Evolutionary conservation across 805 yeast species (phyloP).

Genomic region (Candida succiphila): DNA sequence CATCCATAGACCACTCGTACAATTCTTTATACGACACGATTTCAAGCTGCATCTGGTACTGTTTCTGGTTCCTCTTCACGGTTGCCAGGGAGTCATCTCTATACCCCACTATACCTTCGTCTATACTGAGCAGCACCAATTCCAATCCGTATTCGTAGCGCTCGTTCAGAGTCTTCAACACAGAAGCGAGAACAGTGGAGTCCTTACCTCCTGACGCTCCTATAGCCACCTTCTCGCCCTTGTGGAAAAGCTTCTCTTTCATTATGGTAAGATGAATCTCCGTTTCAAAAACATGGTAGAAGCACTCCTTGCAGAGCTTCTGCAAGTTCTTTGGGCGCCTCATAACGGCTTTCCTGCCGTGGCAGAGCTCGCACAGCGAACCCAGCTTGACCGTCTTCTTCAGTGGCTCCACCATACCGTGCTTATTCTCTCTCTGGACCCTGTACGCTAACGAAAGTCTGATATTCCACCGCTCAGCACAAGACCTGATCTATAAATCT

Average conservation of each 20-base stretch:
- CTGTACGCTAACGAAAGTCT: neutral
- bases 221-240: conserved; percentile 86
- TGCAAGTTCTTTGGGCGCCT: conserved; percentile 88
- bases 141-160: conserved; percentile 82
- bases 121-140: conserved; percentile 75
- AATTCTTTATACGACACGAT: conserved; percentile 72
- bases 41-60: conserved; percentile 34
- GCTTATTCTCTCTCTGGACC: neutral
- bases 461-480: too few relatives aligned
- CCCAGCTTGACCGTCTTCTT: conserved; percentile 24
- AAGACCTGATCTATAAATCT: neutral
- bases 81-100: conserved; percentile 96
- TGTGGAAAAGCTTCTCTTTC: conserved; percentile 54
- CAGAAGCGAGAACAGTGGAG: conserved; percentile 87
- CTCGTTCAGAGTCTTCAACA: conserved; percentile 80
- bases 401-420: neutral
- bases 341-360: conserved; percentile 72
- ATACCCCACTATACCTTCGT: conserved; percentile 96
- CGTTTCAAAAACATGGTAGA: conserved; percentile 83
- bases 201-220: conserved; percentile 99
- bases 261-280: conserved; percentile 89
- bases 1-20: conserved; percentile 98
- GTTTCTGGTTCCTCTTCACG: conserved; percentile 84
- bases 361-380: conserved; percentile 75
- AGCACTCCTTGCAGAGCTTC: conserved; percentile 85